phyloP scores from a whole-genome alignment of 2,329 filamentous ascomycete species.

The Phyllosticta citriasiana region DNA sequence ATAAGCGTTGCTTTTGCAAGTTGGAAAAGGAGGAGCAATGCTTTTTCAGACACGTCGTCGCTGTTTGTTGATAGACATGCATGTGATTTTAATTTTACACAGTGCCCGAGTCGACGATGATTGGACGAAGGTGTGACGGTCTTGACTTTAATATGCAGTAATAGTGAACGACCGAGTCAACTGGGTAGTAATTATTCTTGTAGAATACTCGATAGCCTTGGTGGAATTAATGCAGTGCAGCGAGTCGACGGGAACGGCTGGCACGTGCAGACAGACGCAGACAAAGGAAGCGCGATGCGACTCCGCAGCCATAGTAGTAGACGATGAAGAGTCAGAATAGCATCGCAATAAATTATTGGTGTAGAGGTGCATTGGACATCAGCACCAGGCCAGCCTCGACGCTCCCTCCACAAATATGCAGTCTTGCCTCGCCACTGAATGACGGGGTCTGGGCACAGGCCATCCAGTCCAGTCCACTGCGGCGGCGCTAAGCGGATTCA shows the following conservation, averaged over 20 bases:
- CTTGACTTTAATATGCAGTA: background rate
- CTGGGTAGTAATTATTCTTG: too few species aligned
- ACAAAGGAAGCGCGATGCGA: background rate
- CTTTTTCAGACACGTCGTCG: too few species aligned
- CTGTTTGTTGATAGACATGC: background rate
- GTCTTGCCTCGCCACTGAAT: background rate
- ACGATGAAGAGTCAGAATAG: too few species aligned
- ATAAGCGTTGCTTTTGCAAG: slow-evolving; percentile 5
- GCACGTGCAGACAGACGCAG: background rate
- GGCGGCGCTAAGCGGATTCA: background rate
- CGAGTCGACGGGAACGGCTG: background rate
- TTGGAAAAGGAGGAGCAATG: background rate
- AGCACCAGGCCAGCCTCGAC: background rate
- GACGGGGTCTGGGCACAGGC: background rate
- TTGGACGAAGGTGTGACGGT: background rate
- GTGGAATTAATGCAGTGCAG: background rate
- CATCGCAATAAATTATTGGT: too few species aligned
- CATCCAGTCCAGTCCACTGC: background rate
- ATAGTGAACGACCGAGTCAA: background rate
- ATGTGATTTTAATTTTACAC: background rate
- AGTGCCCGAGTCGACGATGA: background rate
- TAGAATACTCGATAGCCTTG: background rate
- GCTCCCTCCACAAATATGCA: background rate
- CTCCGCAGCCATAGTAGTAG: background rate
- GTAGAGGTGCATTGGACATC: too few species aligned